phyloP scores from a whole-genome alignment of 441 rosid species.

The Dalechampia spathulata region DNA sequence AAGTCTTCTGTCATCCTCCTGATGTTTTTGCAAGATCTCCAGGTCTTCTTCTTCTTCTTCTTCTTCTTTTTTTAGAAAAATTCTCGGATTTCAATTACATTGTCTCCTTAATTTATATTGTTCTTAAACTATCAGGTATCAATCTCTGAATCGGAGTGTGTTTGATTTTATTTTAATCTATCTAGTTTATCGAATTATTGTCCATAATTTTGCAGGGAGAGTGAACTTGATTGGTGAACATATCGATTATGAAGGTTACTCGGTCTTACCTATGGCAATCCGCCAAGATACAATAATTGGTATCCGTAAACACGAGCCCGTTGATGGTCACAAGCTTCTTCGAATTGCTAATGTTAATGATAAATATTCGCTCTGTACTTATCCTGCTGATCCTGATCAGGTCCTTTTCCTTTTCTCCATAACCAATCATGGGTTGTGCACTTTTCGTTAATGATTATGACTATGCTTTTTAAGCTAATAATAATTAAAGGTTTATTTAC shows the following conservation, averaged over 20 bases:
- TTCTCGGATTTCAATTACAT: too few relatives aligned
- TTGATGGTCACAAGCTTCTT: slow-evolving; percentile 40
- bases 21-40: slow-evolving; percentile 80
- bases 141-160: too few relatives aligned
- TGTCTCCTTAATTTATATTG: too few relatives aligned
- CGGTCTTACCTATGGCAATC: slow-evolving; percentile 96
- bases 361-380: slow-evolving; percentile 62
- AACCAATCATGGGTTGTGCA: not conserved
- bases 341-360: slow-evolving; percentile 71
- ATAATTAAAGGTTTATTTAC: not conserved
- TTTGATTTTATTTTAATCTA: too few relatives aligned
- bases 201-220: slow-evolving; percentile 9
- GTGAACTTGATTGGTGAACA: slow-evolving; percentile 95
- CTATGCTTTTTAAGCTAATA: not conserved
- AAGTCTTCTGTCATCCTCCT: slow-evolving; percentile 56
- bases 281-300: slow-evolving; percentile 88
- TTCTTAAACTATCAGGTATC: too few relatives aligned
- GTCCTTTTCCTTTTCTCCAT: slow-evolving; percentile 16
- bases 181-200: not conserved
- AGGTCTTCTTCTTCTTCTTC: slow-evolving; percentile 23
- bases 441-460: not conserved
- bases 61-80: too few relatives aligned
- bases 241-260: slow-evolving; percentile 96
- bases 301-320: slow-evolving; percentile 46
- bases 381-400: slow-evolving; percentile 84